Base-by-base conservation (phyloP, 2,329 filamentous ascomycete genomes). In the Colletotrichum ledebouriae region DNA sequence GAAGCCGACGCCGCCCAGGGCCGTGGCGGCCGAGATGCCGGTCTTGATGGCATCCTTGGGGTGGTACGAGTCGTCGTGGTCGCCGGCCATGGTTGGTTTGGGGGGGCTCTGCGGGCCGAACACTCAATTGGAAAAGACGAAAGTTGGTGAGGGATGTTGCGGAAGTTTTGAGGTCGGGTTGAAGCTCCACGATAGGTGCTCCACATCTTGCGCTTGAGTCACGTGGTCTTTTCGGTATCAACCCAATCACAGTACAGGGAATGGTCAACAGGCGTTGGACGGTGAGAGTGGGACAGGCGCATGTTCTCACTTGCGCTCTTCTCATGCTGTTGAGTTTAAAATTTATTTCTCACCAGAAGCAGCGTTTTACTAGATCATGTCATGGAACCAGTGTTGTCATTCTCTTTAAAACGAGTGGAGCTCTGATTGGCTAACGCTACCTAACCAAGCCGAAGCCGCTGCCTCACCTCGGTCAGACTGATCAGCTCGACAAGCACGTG, bases 11-110 rank as follows among this genome's bases (percentile, higher is more conserved):
- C 83, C 82, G 75, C 89, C 89, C 70, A 90, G 90, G 74, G 93
- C 81, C 71, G 90, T 75, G 46, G 86, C 87, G 70, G 89, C 88
- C 78, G 88, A 89, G 77, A 90, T 82, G 58, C 90, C 87, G 71
- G 86, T 85, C 72, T 86, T 85, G 74, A 97, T 81, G 73, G 93
- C 90, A 86, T 97, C 92, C 79, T 90, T 88, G 56, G 91, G 89
- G 72, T 92, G 88, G 80, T 91, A 97, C 71, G 77, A 72, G 69
- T 81, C 79, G 69, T 86, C 82, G 71, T 78, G 25, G 49, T 53
- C 73, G 67, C 70, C 70, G 68, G 70, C 70, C 70, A 71, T 71
- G 63, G 63, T 71, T 46, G 46, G 44, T 70, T 56, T 49, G 55
- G 52, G 65, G 55, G 63, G 61, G 55, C 50, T 63, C 60, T 34